These are phyloP conservation scores for Micractinium sp. DNA, from an alignment of 139 green algal species.

Conservation along the genomic window DNA sequence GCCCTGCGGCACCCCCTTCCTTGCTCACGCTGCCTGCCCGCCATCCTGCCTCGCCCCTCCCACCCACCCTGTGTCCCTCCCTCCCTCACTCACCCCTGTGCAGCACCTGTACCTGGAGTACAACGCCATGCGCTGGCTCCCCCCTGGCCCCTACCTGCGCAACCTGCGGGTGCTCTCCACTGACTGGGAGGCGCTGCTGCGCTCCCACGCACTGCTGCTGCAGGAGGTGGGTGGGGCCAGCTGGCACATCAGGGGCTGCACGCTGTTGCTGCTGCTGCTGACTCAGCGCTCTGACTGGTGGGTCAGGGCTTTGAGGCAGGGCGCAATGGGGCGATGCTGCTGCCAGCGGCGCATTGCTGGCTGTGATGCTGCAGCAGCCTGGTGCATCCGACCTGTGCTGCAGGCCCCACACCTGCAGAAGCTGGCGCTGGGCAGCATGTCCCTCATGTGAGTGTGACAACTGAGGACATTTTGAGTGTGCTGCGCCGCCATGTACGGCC, in stretches of 20 bases:
- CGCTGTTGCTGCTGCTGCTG: neutral
- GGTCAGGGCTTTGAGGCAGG: too few species aligned
- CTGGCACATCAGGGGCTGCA: neutral
- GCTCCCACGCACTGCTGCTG: neutral
- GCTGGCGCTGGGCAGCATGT: slow-evolving; percentile 11
- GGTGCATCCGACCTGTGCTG: neutral
- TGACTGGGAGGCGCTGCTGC: slow-evolving; percentile 36
- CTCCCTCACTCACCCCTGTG: neutral
- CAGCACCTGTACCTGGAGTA: slow-evolving; percentile 36
- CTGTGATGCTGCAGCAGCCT: neutral
- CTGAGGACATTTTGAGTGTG: too few species aligned
- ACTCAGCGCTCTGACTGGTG: too few species aligned
- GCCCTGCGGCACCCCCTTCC: too few species aligned
- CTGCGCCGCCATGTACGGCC: neutral
- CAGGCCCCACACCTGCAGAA: slow-evolving; percentile 12
- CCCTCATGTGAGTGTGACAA: neutral
- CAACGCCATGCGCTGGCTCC: slow-evolving; percentile 23
- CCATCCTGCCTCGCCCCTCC: too few species aligned
- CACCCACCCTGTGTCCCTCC: too few species aligned
- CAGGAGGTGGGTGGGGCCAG: neutral
- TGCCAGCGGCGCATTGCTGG: too few species aligned
- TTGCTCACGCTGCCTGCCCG: too few species aligned
- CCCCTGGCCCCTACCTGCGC: neutral
- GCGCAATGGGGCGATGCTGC: too few species aligned
- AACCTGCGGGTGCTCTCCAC: slow-evolving; percentile 13